phyloP scores from a whole-genome alignment of 2,329 filamentous ascomycete genomes.

The Ceratocystis ficicola region DNA sequence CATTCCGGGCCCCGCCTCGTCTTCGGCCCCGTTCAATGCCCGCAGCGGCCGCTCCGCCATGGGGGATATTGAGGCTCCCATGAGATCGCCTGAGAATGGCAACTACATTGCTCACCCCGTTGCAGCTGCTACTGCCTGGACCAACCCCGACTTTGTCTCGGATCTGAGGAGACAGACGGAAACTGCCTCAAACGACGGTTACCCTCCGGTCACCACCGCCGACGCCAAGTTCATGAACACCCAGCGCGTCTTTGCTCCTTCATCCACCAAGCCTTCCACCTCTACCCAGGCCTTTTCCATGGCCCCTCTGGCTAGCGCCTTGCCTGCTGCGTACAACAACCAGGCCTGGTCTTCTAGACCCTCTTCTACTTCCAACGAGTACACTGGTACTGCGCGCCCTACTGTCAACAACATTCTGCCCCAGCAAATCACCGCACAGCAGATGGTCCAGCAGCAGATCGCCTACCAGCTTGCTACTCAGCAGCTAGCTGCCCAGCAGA shows the following conservation, averaged over 20 bases:
- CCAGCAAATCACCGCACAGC: constrained; percentile 4
- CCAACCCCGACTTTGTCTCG: constrained; percentile 15
- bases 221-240: constrained; percentile 6
- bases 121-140: background rate
- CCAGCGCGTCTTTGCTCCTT: background rate
- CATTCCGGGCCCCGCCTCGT: background rate
- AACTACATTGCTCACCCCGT: constrained; percentile 3
- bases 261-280: background rate
- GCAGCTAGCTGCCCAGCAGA: background rate
- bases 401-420: background rate
- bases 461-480: constrained; percentile 8
- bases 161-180: constrained; percentile 9
- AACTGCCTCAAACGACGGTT: constrained; percentile 6
- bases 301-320: constrained; percentile 5
- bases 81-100: background rate
- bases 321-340: background rate
- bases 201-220: background rate
- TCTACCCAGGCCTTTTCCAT: constrained; percentile 6
- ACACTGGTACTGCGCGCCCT: background rate
- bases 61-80: background rate
- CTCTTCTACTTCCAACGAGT: background rate
- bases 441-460: background rate
- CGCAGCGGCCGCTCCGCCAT: background rate
- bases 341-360: constrained; percentile 5
- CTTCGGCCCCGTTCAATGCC: background rate